Conservation (phyloP, 208 protist species). For the Trichomonas vaginalis region DNA sequence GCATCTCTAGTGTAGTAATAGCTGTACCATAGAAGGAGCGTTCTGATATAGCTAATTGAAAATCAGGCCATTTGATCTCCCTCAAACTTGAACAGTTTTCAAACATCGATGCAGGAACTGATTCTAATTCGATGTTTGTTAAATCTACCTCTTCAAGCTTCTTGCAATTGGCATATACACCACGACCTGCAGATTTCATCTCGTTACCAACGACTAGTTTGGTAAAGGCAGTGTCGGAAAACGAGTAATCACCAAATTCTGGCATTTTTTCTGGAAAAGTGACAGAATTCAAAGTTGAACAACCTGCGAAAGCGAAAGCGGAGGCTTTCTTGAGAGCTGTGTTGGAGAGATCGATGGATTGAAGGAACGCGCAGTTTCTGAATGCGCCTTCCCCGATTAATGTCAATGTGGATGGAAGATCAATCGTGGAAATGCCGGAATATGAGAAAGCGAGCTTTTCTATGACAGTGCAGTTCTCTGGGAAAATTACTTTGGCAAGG, state of each 20-base stretch:
- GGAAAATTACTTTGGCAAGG: not conserved
- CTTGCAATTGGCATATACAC: not conserved
- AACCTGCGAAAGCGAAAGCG: not conserved
- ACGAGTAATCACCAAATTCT: not conserved
- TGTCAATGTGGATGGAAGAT: not conserved
- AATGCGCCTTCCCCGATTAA: not conserved
- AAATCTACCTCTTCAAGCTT: not conserved
- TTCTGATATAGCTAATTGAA: not conserved
- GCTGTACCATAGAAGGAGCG: not conserved
- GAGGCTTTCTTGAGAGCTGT: not conserved
- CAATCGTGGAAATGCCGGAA: not conserved
- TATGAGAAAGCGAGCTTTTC: not conserved
- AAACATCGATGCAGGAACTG: not conserved
- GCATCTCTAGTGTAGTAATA: not conserved
- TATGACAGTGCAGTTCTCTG: not conserved
- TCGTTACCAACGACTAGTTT: not conserved
- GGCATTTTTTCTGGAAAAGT: not conserved
- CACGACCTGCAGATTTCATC: not conserved
- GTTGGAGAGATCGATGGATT: not conserved
- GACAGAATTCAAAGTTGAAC: not conserved
- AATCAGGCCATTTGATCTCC: not conserved
- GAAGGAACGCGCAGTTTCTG: not conserved
- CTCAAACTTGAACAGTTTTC: not conserved
- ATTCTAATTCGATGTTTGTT: not conserved
- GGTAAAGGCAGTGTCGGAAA: not conserved